Base-by-base conservation (phyloP, 2,329 filamentous ascomycete species). In the Coniochaeta pulveracea region DNA sequence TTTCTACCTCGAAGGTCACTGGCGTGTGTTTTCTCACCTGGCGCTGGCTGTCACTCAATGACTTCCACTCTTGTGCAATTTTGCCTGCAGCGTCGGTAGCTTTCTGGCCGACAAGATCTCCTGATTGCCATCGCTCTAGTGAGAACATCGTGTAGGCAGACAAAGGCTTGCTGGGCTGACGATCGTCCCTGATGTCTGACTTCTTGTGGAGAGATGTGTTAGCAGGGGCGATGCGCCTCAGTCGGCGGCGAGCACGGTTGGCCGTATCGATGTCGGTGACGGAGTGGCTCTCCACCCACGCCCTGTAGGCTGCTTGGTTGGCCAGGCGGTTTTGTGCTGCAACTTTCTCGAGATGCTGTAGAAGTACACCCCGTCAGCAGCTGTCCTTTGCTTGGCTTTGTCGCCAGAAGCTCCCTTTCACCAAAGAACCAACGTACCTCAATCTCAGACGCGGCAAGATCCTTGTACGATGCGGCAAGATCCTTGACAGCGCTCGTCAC, bases 261-360 rank as follows among this genome's bases (percentile, higher is more conserved):
- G 70, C 69, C 3, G 50, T 39, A 30, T 46, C 40, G 34, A 72
- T 63, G 19, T 56, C 50, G 33, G 49, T 45, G 3, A 54, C 49
- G 4, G 60, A 48, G 42, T 62, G 47, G 18, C 48, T 52, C 38
- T 63, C 52, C n/a, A 73, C 48, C 69, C 70, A 75, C 11, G 55
- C 50, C 50, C 62, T 58, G 45, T 56, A 55, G 12, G 48, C 43
- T 7, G 48, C 54, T 7, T 49, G 43, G 45, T 69, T 69, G 43
- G 43, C 39, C 14, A 45, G 40, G 30, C 50, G 52, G 54, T 72
- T 72, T 40, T 57, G 41, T 3, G 48, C 35, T 18, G 49, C 55
- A 10, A 24, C 44, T 15, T 47, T 42, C n/a, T 48, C 25, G 17
- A 69, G 50, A 25, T 43, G 48, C 63, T 68, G 34, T 12, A 26